Percentiles rank a stretch among this genome's conserved stretches.
phyloP scores from a whole-genome alignment of 129 eudicot genomes.

The Lactuca saligna region DNA sequence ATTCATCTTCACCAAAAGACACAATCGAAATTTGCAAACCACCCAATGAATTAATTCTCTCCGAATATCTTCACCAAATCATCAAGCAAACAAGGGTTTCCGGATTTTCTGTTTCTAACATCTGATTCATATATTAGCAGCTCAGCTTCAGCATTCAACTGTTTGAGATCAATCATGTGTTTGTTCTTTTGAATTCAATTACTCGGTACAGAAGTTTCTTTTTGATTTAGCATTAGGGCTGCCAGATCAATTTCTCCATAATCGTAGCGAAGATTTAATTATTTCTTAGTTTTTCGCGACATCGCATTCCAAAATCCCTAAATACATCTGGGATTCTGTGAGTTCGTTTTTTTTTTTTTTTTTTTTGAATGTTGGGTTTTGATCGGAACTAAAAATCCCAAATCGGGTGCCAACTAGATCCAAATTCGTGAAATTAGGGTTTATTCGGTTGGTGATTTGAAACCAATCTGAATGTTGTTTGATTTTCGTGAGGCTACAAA shows the following conservation, averaged over 20 bases:
- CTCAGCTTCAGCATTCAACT: slow-evolving; percentile 33
- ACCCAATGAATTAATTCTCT: not conserved
- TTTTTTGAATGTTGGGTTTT: not conserved
- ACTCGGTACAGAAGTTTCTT: slow-evolving; percentile 7
- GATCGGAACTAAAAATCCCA: not conserved
- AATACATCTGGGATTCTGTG: slow-evolving; percentile 7
- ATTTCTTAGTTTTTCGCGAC: not conserved
- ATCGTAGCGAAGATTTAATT: not conserved
- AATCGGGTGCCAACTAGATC: slow-evolving; percentile 2
- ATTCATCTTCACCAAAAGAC: slow-evolving; percentile 10
- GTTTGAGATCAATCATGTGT: slow-evolving; percentile 15
- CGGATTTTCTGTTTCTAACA: slow-evolving; percentile 8
- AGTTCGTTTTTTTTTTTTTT: not conserved
- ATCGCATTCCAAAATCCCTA: slow-evolving; percentile 1
- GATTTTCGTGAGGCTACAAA: slow-evolving; percentile 8
- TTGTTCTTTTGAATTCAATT: slow-evolving; percentile 8
- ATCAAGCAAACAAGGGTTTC: slow-evolving; percentile 9
- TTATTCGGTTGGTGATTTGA: slow-evolving; percentile 5
- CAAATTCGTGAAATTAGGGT: slow-evolving; percentile 9
- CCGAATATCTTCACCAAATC: not conserved
- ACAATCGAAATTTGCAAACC: not conserved
- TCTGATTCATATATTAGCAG: slow-evolving; percentile 18
- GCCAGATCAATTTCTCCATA: not conserved
- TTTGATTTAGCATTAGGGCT: not conserved
- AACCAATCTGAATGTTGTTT: slow-evolving; percentile 13